phyloP scores from a whole-genome alignment of 148 eudicot species.

The Agrostemma githago region DNA sequence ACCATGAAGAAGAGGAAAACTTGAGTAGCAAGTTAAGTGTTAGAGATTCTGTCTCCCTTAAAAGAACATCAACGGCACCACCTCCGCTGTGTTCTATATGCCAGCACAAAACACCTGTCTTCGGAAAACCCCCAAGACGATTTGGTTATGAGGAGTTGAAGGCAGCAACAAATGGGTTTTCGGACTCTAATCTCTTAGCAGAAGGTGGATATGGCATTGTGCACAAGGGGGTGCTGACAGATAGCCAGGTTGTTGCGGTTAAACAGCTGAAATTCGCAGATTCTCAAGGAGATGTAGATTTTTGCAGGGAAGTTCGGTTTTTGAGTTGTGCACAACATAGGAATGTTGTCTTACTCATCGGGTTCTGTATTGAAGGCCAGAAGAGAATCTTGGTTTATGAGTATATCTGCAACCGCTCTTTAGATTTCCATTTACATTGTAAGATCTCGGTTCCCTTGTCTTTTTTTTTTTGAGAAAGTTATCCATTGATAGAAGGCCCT shows the following conservation, averaged over 20 bases:
- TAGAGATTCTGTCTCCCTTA: conserved; percentile 59
- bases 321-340: conserved; percentile 91
- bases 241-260: conserved; percentile 74
- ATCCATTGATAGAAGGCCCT: too few relatives aligned
- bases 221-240: conserved; percentile 56
- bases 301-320: conserved; percentile 72
- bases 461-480: too few relatives aligned
- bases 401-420: conserved; percentile 72
- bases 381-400: conserved; percentile 72
- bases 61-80: conserved; percentile 56
- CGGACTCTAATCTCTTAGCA: conserved; percentile 62
- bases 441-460: conserved; percentile 8
- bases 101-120: conserved; percentile 72
- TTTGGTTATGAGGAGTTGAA: conserved; percentile 57
- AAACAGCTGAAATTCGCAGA: conserved; percentile 65
- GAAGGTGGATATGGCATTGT: conserved; percentile 75
- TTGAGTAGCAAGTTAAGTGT: conserved; percentile 30
- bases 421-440: conserved; percentile 84
- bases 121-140: conserved; percentile 72
- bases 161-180: conserved; percentile 71
- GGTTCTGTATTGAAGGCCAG: conserved; percentile 68
- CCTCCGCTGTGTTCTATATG: conserved; percentile 87
- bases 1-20: conserved; percentile 20
- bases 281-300: conserved; percentile 75
- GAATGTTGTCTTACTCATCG: conserved; percentile 81